These are phyloP conservation scores for Plantago coronopus DNA, from an alignment of 305 asterid species.

Conservation along the genomic window DNA sequence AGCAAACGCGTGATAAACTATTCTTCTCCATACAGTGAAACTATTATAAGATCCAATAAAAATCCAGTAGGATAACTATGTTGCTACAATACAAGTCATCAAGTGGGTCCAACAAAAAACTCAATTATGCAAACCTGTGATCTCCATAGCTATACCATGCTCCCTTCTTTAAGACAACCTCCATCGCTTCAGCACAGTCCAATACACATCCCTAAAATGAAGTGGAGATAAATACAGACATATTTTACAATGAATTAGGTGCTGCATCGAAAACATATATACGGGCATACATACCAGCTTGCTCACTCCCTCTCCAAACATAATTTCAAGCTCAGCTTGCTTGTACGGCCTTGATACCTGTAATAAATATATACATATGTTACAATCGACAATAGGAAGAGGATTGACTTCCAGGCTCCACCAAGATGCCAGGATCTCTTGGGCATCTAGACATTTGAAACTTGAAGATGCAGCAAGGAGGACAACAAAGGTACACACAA, in stretches of 20 bases:
- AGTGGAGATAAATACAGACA: slow-evolving; percentile 20
- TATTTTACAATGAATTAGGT: slow-evolving; percentile 10
- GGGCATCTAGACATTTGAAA: slow-evolving; percentile 2
- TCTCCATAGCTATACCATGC: slow-evolving; percentile 98
- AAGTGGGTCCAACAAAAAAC: not conserved
- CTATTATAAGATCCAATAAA: slow-evolving; percentile 8
- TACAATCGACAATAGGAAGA: slow-evolving; percentile 5
- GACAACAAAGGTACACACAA: not conserved
- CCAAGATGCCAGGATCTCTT: slow-evolving; percentile 11
- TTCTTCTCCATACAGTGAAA: slow-evolving; percentile 2
- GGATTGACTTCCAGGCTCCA: not conserved
- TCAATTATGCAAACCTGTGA: slow-evolving; percentile 50
- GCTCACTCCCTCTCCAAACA: slow-evolving; percentile 97
- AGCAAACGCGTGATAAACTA: not conserved
- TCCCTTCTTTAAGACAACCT: slow-evolving; percentile 73
- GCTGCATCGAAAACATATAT: slow-evolving; percentile 9
- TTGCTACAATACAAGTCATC: slow-evolving; percentile 5
- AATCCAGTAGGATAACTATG: slow-evolving; percentile 7
- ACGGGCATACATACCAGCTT: slow-evolving; percentile 57
- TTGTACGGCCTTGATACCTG: slow-evolving; percentile 99
- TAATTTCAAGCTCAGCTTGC: slow-evolving; percentile 97
- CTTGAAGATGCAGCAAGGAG: slow-evolving; percentile 2
- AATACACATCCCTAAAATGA: slow-evolving; percentile 71
- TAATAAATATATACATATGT: slow-evolving; percentile 7
- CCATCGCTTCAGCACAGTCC: slow-evolving; percentile 88